Evolutionary conservation across 2,329 filamentous ascomycete species (phyloP).

Genomic region (Nemania sp.): DNA sequence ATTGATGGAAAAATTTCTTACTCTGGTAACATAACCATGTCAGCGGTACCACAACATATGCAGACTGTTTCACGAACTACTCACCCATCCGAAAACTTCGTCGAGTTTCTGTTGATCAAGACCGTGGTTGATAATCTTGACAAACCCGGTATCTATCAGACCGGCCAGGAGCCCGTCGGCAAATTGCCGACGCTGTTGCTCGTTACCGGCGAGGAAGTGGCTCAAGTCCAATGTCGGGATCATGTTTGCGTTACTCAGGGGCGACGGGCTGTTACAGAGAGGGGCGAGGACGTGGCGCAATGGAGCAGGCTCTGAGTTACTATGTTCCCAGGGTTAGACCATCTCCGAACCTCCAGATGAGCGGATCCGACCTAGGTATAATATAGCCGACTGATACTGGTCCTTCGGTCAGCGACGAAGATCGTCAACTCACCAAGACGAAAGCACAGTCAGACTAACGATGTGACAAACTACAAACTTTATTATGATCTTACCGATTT

Average conservation of each 20-base stretch:
- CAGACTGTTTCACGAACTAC: not conserved
- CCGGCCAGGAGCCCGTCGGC: conserved; percentile 13
- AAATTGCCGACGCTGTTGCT: conserved; percentile 14
- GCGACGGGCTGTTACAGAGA: not conserved
- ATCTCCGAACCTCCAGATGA: not conserved
- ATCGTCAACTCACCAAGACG: not conserved
- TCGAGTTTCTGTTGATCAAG: conserved; percentile 5
- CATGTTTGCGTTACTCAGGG: not conserved
- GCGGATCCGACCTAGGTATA: not conserved
- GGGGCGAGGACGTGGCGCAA: not conserved
- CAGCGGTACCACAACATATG: not conserved
- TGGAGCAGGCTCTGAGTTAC: not conserved
- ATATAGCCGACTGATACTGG: not conserved
- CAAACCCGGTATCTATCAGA: conserved; percentile 12
- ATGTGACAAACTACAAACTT: not conserved
- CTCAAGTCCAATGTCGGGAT: conserved; percentile 16
- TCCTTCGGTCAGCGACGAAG: too few species aligned
- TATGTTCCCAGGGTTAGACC: too few species aligned
- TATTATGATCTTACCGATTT: not conserved
- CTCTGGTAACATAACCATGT: conserved; percentile 2
- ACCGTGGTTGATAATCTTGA: conserved; percentile 16
- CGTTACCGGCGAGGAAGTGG: conserved; percentile 6
- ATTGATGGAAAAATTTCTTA: conserved; percentile 9
- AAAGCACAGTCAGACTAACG: not conserved
- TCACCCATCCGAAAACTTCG: conserved; percentile 11